Percentiles rank a stretch among this genome's conserved stretches.
Conservation (phyloP, 1,284 basidiomycete genomes). For the Fistulinella cinereoalba region DNA sequence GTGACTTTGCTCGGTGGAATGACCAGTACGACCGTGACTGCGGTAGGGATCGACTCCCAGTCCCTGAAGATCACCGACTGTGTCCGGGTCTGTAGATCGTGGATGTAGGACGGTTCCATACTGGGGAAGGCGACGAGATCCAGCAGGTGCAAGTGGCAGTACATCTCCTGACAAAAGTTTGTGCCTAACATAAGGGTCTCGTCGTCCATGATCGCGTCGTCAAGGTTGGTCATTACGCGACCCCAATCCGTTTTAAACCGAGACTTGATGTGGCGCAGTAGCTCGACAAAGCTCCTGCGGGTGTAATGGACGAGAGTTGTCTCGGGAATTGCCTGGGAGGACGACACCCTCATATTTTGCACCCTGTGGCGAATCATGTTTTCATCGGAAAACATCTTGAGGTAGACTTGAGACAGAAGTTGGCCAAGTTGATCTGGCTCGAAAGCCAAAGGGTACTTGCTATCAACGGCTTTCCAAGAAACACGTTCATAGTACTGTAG, state of each 20-base stretch:
- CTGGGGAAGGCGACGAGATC: slow-evolving; percentile 21
- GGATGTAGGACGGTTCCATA: background rate
- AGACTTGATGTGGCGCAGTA: slow-evolving; percentile 32
- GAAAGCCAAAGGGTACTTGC: slow-evolving; percentile 11
- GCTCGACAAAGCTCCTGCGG: slow-evolving; percentile 41
- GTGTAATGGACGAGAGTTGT: slow-evolving; percentile 21
- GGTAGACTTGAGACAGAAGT: slow-evolving; percentile 46
- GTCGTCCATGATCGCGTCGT: slow-evolving; percentile 30
- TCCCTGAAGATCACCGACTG: slow-evolving; percentile 11
- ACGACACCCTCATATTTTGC: background rate
- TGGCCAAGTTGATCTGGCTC: slow-evolving; percentile 35
- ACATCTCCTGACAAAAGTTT: slow-evolving; percentile 42
- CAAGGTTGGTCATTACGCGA: slow-evolving; percentile 29
- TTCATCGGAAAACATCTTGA: slow-evolving; percentile 41
- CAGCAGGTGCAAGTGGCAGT: slow-evolving; percentile 38
- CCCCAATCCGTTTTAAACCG: slow-evolving; percentile 36
- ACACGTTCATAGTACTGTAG: slow-evolving; percentile 42
- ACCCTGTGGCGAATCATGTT: no score
- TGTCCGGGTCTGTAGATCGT: no score
- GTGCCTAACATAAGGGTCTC: slow-evolving; percentile 29
- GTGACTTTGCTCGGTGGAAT: slow-evolving; percentile 27
- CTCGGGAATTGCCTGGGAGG: background rate
- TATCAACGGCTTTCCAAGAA: slow-evolving; percentile 38
- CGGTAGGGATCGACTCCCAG: slow-evolving; percentile 9
- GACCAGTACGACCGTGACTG: slow-evolving; percentile 24